These are phyloP conservation scores for Suillus occidentalis DNA, from an alignment of 768 basidiomycete genomes.

Conservation along the genomic window DNA sequence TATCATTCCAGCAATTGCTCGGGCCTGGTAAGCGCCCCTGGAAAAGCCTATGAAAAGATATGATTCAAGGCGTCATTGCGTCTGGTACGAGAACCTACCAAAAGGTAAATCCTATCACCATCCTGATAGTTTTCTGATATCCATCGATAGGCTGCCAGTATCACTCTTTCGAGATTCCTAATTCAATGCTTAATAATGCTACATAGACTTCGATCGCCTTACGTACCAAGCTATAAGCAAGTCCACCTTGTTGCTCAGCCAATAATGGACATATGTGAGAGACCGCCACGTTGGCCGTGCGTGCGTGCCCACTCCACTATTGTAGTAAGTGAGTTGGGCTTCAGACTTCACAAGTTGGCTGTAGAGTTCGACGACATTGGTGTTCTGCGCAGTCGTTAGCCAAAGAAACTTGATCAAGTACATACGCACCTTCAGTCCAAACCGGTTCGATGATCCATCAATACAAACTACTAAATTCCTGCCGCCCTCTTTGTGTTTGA, in stretches of 20 bases:
- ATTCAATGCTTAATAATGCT: not conserved
- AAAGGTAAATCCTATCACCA: conserved; percentile 37
- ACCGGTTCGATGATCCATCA: conserved; percentile 19
- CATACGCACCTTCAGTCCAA: conserved; percentile 4
- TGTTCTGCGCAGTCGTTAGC: conserved; percentile 22
- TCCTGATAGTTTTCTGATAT: conserved; percentile 30
- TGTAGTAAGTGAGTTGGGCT: conserved; percentile 28
- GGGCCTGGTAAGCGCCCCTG: conserved; percentile 43
- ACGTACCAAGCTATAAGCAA: conserved; percentile 33
- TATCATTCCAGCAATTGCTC: conserved; percentile 38
- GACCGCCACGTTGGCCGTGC: conserved; percentile 14
- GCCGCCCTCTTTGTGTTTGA: not conserved
- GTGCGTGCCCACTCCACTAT: conserved; percentile 35
- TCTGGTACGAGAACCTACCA: conserved; percentile 26
- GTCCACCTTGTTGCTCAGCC: conserved; percentile 26
- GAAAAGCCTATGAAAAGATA: conserved; percentile 36
- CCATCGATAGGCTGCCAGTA: conserved; percentile 34
- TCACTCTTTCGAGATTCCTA: conserved; percentile 32
- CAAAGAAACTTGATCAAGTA: not conserved
- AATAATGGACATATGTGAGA: conserved; percentile 21
- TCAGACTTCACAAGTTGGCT: conserved; percentile 17
- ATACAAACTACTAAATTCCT: conserved; percentile 20
- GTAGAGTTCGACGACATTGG: conserved; percentile 34
- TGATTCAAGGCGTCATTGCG: not conserved
- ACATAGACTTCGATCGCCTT: not conserved